phyloP scores from a whole-genome alignment of 495 filamentous ascomycete genomes.

The Aspergillus sclerotioniger region DNA sequence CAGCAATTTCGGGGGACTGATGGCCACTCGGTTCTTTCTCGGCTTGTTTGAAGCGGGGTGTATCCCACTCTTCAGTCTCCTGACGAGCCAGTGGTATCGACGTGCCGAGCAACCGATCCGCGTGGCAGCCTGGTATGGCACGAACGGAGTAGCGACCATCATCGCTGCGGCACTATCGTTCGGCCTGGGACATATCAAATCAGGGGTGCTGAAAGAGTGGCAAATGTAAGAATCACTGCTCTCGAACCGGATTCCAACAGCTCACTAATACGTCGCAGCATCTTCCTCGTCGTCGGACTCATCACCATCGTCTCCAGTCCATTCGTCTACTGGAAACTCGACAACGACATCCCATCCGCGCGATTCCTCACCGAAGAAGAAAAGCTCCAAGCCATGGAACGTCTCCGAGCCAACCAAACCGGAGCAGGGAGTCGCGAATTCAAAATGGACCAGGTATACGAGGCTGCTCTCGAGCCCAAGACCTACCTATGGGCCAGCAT shows the following conservation, averaged over 20 bases:
- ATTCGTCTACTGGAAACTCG: constrained; percentile 42
- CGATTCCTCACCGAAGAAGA: constrained; percentile 60
- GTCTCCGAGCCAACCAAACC: constrained; percentile 62
- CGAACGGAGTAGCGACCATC: constrained; percentile 49
- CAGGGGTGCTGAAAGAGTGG: constrained; percentile 53
- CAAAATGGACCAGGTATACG: constrained; percentile 43
- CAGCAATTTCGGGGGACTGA: constrained; percentile 39
- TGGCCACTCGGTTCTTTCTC: constrained; percentile 48
- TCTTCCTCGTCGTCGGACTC: constrained; percentile 48
- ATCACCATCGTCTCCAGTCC: constrained; percentile 48
- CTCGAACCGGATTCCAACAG: neutral
- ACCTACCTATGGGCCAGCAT: constrained; percentile 51
- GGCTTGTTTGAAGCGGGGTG: constrained; percentile 56
- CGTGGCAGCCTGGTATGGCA: constrained; percentile 51
- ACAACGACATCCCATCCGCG: constrained; percentile 51
- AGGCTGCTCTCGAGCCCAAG: constrained; percentile 49
- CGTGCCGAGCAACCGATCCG: constrained; percentile 49
- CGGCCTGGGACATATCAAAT: constrained; percentile 55
- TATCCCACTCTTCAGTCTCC: constrained; percentile 56
- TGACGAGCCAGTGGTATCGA: constrained; percentile 51
- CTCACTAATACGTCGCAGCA: constrained; percentile 20
- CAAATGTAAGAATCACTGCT: constrained; percentile 51
- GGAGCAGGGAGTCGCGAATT: constrained; percentile 50
- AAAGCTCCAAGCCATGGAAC: constrained; percentile 57
- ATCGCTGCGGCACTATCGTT: constrained; percentile 46